phyloP scores from a whole-genome alignment of 371 early-diverging fungal species.

The Fennellomyces sp. region DNA sequence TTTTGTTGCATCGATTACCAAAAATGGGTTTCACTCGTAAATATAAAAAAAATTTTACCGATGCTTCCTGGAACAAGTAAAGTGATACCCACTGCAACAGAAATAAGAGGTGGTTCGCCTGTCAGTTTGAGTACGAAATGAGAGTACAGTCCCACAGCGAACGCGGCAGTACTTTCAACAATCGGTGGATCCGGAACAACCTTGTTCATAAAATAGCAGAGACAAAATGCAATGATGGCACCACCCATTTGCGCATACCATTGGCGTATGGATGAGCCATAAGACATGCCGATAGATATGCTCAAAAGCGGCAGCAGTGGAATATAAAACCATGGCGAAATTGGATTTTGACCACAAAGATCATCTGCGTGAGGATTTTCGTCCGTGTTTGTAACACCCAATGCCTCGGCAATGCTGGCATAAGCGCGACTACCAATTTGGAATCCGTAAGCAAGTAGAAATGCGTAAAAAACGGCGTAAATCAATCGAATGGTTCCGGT shows the following conservation, averaged over 20 bases:
- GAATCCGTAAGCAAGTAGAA: constrained; percentile 79
- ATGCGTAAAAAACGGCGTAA: constrained; percentile 76
- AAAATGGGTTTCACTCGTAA: background rate
- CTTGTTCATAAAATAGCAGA: constrained; percentile 36
- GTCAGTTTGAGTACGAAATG: constrained; percentile 30
- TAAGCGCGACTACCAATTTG: constrained; percentile 63
- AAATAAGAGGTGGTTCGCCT: constrained; percentile 38
- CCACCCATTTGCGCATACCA: constrained; percentile 37
- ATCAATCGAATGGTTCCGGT: constrained; percentile 83
- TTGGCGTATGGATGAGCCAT: constrained; percentile 40
- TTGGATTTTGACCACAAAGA: constrained; percentile 21
- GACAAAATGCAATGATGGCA: constrained; percentile 31
- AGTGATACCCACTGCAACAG: constrained; percentile 45
- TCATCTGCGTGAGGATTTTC: constrained; percentile 19
- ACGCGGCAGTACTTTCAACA: constrained; percentile 13
- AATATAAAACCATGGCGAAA: constrained; percentile 43
- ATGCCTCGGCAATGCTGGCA: constrained; percentile 19
- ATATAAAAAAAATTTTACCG: constrained; percentile 23
- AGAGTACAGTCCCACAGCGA: constrained; percentile 1
- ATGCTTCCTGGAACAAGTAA: constrained; percentile 50
- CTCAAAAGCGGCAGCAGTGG: constrained; percentile 37
- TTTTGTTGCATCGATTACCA: background rate
- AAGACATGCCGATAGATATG: constrained; percentile 39
- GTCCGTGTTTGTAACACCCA: constrained; percentile 6
- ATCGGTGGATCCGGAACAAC: constrained; percentile 37